phyloP scores from a whole-genome alignment of 2,329 filamentous ascomycete genomes.

The Fusarium sp. region DNA sequence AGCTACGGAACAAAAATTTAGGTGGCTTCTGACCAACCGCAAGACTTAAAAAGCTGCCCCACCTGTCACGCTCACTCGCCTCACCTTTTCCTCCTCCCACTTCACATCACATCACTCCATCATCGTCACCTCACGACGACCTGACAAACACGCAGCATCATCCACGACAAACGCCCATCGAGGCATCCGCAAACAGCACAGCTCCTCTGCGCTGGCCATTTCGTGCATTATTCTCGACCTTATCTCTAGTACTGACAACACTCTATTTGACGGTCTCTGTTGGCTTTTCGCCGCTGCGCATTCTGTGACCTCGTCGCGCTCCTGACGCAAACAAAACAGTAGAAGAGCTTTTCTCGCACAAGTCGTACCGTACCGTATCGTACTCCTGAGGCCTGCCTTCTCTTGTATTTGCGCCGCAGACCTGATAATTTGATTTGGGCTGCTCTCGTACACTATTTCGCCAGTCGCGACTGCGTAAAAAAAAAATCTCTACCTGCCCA shows the following conservation, averaged over 20 bases:
- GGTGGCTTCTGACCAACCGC: slow-evolving; percentile 25
- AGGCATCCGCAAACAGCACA: slow-evolving; percentile 25
- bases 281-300: slow-evolving; percentile 38
- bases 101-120: slow-evolving; percentile 32
- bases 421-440: slow-evolving; percentile 27
- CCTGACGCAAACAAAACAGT: slow-evolving; percentile 48
- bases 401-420: slow-evolving; percentile 46
- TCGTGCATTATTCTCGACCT: slow-evolving; percentile 32
- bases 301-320: slow-evolving; percentile 49
- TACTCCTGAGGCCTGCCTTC: slow-evolving; percentile 49
- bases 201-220: slow-evolving; percentile 16
- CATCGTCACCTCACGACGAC: slow-evolving; percentile 42
- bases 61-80: slow-evolving; percentile 36
- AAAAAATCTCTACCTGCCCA: slow-evolving; percentile 27
- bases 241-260: slow-evolving; percentile 39
- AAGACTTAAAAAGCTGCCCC: slow-evolving; percentile 41
- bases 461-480: slow-evolving; percentile 51
- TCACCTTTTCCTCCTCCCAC: slow-evolving; percentile 33
- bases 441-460: slow-evolving; percentile 46
- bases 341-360: slow-evolving; percentile 49
- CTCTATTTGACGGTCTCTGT: slow-evolving; percentile 33
- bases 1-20: slow-evolving; percentile 8
- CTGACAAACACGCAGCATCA: slow-evolving; percentile 27
- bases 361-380: slow-evolving; percentile 46
- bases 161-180: slow-evolving; percentile 36